Conservation (phyloP, 768 basidiomycete species). For the Arthromyces matolae region DNA sequence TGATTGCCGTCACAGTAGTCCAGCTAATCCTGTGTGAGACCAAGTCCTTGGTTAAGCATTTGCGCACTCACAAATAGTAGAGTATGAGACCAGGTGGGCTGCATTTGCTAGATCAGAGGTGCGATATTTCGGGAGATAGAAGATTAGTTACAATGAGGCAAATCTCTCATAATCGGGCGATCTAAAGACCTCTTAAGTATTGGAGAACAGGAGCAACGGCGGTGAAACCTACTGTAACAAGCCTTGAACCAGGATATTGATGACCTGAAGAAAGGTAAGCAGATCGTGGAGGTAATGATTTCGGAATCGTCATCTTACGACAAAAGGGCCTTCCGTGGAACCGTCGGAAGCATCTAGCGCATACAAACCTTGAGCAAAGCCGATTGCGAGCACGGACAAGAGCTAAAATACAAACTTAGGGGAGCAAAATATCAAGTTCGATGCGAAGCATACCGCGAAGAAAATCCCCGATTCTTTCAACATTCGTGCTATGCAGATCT, state of each 20-base stretch:
- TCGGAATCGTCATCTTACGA: too few relatives aligned
- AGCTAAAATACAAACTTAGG: conserved; percentile 42
- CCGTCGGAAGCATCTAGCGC: conserved; percentile 93
- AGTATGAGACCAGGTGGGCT: conserved; percentile 61
- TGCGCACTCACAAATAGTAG: conserved; percentile 67
- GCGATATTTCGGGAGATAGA: neutral
- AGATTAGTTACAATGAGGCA: conserved; percentile 35
- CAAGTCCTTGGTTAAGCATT: neutral
- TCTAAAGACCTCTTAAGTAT: conserved; percentile 27
- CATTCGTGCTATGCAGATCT: conserved; percentile 92
- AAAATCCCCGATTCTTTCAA: conserved; percentile 90
- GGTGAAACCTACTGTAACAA: conserved; percentile 60
- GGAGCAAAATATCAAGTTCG: neutral
- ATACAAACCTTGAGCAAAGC: conserved; percentile 84
- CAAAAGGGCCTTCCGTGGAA: conserved; percentile 45
- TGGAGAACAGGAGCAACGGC: neutral
- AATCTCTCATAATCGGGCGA: conserved; percentile 67
- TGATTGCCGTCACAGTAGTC: conserved; percentile 78
- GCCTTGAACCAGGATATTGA: conserved; percentile 75
- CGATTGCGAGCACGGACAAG: conserved; percentile 75
- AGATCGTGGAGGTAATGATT: neutral
- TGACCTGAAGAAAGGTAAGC: conserved; percentile 38
- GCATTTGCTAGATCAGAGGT: conserved; percentile 1
- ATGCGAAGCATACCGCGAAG: conserved; percentile 62
- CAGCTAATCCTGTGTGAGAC: conserved; percentile 43